Evolutionary conservation across 2,329 filamentous ascomycete species (phyloP), one percentile per base, ranked within the genome.

Genomic region (Aspergillus amoenus): DNA sequence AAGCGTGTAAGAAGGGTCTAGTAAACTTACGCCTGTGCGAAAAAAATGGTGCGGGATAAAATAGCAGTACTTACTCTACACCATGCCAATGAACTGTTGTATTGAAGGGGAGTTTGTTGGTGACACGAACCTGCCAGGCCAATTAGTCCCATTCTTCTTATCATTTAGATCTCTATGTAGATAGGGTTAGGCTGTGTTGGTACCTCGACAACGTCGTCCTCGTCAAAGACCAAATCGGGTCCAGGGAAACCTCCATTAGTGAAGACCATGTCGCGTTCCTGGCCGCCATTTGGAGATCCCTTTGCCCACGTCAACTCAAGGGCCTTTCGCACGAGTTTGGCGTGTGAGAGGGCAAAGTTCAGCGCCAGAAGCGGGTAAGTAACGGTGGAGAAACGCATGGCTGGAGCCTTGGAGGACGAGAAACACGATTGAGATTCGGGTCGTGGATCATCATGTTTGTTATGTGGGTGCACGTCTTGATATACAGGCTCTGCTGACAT

Each of bases 1-100:
- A 21, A 3, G 27, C 2, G 22, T 37, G 17, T 13, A 1, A n/a
- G 18, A 6, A 40, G 4, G 5, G 1, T 8, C 5, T 11, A n/a
- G 3, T 37, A 2, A 17, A 4, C 15, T 17, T 17, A 24, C 3
- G 21, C 21, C 21, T 21, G 21, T 21, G 21, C 21, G 21, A 2
- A 18, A 18, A 18, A 18, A 18, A n/a, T 18, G 18, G 3, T 24
- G 27, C 18, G 13, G 12, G 22, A 21, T 11, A 2, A 12, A 18
- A 42, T 3, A 49, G n/a, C 9, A 11, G 27, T 40, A 59, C 49
- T 12, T 56, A 65, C 58, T 67, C 79, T 32, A 85, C 71, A 22
- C 76, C 75, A 49, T 72, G 70, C 51, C 67, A 73, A 48, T 73
- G 70, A n/a, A 73, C 60, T 2, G 68, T 68, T 1, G 64, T 68